Base-by-base conservation (phyloP, 805 yeast genomes). In the Wickerhamiella lipophila region DNA sequence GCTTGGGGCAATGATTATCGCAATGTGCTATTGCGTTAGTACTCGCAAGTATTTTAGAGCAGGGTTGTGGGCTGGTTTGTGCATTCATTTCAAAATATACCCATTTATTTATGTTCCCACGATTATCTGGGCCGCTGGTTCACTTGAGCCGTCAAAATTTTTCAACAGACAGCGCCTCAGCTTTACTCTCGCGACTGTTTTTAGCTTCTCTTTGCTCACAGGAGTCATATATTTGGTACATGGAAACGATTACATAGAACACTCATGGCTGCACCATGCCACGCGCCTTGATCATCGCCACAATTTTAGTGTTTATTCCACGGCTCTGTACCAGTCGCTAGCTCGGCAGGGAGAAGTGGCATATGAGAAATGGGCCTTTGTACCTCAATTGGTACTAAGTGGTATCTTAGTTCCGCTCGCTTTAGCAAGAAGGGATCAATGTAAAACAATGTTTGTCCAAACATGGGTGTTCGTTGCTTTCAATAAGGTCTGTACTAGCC, bases 251-350 rank as follows among this genome's bases (percentile, higher is more conserved):
- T 89, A 81, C 60, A 52, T 92, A 11, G 68, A 76, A 38, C 83
- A 89, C 56, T 74, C 96, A 0, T 87, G 84, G 60, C 60, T 86
- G 3, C 88, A 89, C 61, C 98, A 89, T 63, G 66, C 89, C 38
- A 70, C 76, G 7, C 70, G 98, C 52, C 64, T 85, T 3, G 98
- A 92, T 63, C 98, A 92, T 64, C 76, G 98, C 43, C 98, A 92
- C 65, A 92, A 92, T 64, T 92, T 92, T 61, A 84, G 95, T 3
- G 69, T 88, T 2, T 92, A 88, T 74, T 83, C 88, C 62, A 68
- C 85, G 11, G 68, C 80, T 19, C 67, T 92, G 36, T 68, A 68
- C 53, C 62, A 64, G 55, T 45, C 48, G 27, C 40, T 46, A 9
- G 61, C 64, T 12, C 55, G 60, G 8, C 64, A 63, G n/a, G 22